Conservation (phyloP, 2,329 filamentous ascomycete genomes). For the Diaporthe sp. region DNA sequence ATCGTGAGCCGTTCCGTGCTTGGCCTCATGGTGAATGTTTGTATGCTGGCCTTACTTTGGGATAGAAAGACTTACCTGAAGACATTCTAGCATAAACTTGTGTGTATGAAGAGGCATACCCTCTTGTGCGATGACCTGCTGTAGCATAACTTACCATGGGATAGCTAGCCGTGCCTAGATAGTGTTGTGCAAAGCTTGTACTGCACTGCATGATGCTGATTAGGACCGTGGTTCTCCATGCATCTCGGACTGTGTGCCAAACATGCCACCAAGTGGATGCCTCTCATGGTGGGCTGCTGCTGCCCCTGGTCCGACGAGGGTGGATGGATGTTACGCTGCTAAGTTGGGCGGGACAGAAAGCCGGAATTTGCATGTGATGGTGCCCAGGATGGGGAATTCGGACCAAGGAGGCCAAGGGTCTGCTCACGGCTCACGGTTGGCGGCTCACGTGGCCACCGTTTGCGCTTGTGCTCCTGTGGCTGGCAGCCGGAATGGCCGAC, state of each 20-base stretch:
- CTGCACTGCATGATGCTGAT: neutral
- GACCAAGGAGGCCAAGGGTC: neutral
- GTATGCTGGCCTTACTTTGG: too few species aligned
- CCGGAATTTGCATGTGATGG: constrained; percentile 38
- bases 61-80: too few species aligned
- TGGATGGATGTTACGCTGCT: constrained; percentile 8
- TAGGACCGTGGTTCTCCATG: neutral
- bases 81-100: neutral
- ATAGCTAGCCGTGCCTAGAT: neutral
- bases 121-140: neutral
- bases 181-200: neutral
- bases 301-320: neutral
- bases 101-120: neutral
- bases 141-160: neutral
- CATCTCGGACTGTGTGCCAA: constrained; percentile 13
- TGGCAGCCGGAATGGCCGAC: constrained; percentile 25
- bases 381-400: constrained; percentile 14
- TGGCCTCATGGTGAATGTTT: too few species aligned
- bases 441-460: constrained; percentile 29
- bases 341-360: neutral
- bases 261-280: neutral
- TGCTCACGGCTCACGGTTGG: neutral
- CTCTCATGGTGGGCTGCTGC: neutral
- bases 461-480: constrained; percentile 20
- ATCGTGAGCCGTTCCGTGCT: neutral